Base-by-base conservation (phyloP, 805 yeast genomes). In the Myxozyma neotropica region DNA sequence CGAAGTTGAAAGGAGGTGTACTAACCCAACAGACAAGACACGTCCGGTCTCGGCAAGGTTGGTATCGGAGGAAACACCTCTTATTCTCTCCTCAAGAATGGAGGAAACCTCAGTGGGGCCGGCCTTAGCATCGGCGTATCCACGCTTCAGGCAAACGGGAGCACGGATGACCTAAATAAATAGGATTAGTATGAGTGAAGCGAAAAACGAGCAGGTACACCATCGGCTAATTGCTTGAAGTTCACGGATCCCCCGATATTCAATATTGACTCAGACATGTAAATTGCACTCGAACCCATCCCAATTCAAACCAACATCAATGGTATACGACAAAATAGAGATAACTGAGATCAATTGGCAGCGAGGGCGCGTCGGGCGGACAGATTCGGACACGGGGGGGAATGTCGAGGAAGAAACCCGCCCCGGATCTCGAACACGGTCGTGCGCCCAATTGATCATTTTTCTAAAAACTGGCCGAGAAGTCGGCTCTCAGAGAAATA, bases 51-150 rank as follows among this genome's bases (percentile, higher is more conserved):
- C 99, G 80, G 94, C 90, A 76, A 94, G 87, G 87, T 89, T 86
- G 73, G 97, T 89, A 81, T 93, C 98, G 75, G 90, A 94, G 68
- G 96, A 86, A 73, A 93, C 95, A 82, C 99, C 99, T 84, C 97
- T 92, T 83, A 94, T 94, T 83, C 96, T 91, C 81, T 94, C 96
- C 84, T 94, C 99, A 76, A 94, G 86, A 82, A 94, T 94, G 64
- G 98, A 90, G 71, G 99, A 92, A 70, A 94, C 99, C 83, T 94
- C 99, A 71, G 98, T 94, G 78, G 99, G 98, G 72, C 96, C 91
- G 75, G 98, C 94, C 86, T 94, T 94, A 70, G 94, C 92, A 61
- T 78, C 75, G 75, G 97, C 97, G 77, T 84, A 89, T 80, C 96
- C 86, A 76, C 91, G 86, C 73, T 83, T 84, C 70, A 87, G 63